phyloP scores from a whole-genome alignment of 768 basidiomycete species.

The Candolleomyces aberdarensis region DNA sequence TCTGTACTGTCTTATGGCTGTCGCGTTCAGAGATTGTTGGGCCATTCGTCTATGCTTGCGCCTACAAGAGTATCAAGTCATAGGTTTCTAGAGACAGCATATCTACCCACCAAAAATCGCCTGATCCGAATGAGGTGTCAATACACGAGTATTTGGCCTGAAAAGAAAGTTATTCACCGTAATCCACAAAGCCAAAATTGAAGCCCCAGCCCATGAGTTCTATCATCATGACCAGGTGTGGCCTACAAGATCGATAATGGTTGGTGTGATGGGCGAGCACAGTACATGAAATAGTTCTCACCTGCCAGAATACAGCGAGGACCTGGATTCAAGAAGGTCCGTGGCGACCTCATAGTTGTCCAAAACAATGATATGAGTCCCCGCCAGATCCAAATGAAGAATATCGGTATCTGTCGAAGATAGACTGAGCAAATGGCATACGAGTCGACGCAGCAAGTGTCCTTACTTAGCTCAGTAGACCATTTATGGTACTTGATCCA shows the following conservation, averaged over 20 bases:
- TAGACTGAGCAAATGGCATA: not conserved
- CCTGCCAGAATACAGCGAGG: conserved; percentile 33
- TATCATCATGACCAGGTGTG: conserved; percentile 18
- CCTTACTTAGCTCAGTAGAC: conserved; percentile 34
- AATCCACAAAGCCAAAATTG: conserved; percentile 28
- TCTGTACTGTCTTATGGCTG: conserved; percentile 21
- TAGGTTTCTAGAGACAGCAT: too few relatives aligned
- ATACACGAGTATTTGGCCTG: not conserved
- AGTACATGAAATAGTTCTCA: too few relatives aligned
- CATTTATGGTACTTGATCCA: conserved; percentile 37
- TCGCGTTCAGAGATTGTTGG: conserved; percentile 28
- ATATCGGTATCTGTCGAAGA: conserved; percentile 20
- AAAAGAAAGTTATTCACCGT: conserved; percentile 14
- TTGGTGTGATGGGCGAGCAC: not conserved
- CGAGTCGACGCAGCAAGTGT: not conserved
- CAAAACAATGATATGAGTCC: conserved; percentile 21
- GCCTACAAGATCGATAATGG: not conserved
- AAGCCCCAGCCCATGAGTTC: conserved; percentile 24
- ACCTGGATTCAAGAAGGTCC: conserved; percentile 39
- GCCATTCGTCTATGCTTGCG: conserved; percentile 28
- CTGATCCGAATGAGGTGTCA: not conserved
- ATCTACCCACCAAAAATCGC: conserved; percentile 15
- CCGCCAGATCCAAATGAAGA: conserved; percentile 21
- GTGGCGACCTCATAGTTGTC: conserved; percentile 29
- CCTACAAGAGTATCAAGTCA: conserved; percentile 17